phyloP scores from a whole-genome alignment of 495 filamentous ascomycete genomes.

The Amniculicola lignicola region DNA sequence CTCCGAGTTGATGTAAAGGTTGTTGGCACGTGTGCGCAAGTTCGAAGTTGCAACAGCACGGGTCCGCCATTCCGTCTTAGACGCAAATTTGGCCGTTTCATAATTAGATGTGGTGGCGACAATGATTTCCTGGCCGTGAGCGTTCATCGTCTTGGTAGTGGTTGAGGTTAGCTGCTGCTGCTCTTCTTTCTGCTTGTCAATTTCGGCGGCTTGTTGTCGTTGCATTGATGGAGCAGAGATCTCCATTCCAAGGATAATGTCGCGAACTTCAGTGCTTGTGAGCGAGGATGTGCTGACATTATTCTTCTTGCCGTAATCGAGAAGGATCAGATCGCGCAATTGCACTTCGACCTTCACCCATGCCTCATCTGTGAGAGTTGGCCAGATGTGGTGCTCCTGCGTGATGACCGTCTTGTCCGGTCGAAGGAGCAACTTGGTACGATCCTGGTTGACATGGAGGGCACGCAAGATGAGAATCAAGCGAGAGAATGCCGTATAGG shows the following conservation, averaged over 20 bases:
- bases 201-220: conserved; percentile 96
- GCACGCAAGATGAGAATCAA: conserved; percentile 93
- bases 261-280: conserved; percentile 93
- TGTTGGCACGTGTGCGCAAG: conserved; percentile 89
- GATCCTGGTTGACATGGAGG: conserved; percentile 95
- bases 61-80: conserved; percentile 98
- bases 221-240: conserved; percentile 98
- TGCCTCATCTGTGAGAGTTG: conserved; percentile 87
- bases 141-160: conserved; percentile 97
- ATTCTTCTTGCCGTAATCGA: conserved; percentile 99
- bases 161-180: conserved; percentile 95
- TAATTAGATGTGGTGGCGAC: conserved; percentile 97
- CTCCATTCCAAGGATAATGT: conserved; percentile 99
- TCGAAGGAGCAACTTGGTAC: conserved; percentile 95
- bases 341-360: conserved; percentile 99
- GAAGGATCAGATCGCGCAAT: conserved; percentile 90
- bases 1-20: conserved; percentile 96
- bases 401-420: conserved; percentile 99
- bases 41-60: conserved; percentile 95
- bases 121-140: conserved; percentile 96
- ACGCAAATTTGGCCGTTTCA: conserved; percentile 95
- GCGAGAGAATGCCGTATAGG: conserved; percentile 97
- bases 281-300: conserved; percentile 97
- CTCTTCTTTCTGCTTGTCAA: conserved; percentile 98
- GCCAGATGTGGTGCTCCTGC: conserved; percentile 99